These are phyloP conservation scores for Aspergillus alliaceus DNA, from an alignment of 2,329 filamentous ascomycete species.

Conservation along the genomic window DNA sequence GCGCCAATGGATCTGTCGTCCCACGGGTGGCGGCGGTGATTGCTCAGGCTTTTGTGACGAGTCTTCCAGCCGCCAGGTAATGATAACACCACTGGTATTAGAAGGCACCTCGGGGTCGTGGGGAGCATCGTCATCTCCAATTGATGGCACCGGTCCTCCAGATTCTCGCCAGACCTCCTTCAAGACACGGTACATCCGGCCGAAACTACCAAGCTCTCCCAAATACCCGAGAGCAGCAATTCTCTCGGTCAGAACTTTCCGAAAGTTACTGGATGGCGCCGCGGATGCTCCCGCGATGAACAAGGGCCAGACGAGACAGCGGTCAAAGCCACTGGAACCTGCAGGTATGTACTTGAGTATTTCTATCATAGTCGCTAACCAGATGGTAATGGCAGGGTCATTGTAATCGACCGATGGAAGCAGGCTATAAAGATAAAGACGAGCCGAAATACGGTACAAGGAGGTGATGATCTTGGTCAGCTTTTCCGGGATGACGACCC, in stretches of 20 bases:
- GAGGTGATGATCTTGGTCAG: slow-evolving; percentile 84
- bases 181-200: slow-evolving; percentile 74
- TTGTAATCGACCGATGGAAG: slow-evolving; percentile 80
- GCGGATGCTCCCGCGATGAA: slow-evolving; percentile 81
- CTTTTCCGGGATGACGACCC: slow-evolving; percentile 75
- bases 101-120: background rate
- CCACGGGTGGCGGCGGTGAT: background rate
- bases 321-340: slow-evolving; percentile 80
- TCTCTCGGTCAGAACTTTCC: slow-evolving; percentile 73
- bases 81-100: background rate
- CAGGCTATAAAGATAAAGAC: slow-evolving; percentile 91
- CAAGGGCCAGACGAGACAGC: slow-evolving; percentile 88
- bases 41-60: background rate
- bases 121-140: background rate
- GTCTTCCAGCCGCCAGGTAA: background rate
- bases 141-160: slow-evolving; percentile 53
- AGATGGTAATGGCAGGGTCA: slow-evolving; percentile 68
- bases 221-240: slow-evolving; percentile 72
- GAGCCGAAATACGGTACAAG: slow-evolving; percentile 85
- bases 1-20: slow-evolving; percentile 72
- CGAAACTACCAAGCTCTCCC: slow-evolving; percentile 77
- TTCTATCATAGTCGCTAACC: slow-evolving; percentile 74
- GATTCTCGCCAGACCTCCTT: slow-evolving; percentile 77
- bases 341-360: slow-evolving; percentile 78
- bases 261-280: slow-evolving; percentile 70